These are phyloP conservation scores for Boletellus ananas DNA, from an alignment of 768 basidiomycete species.

Conservation along the genomic window DNA sequence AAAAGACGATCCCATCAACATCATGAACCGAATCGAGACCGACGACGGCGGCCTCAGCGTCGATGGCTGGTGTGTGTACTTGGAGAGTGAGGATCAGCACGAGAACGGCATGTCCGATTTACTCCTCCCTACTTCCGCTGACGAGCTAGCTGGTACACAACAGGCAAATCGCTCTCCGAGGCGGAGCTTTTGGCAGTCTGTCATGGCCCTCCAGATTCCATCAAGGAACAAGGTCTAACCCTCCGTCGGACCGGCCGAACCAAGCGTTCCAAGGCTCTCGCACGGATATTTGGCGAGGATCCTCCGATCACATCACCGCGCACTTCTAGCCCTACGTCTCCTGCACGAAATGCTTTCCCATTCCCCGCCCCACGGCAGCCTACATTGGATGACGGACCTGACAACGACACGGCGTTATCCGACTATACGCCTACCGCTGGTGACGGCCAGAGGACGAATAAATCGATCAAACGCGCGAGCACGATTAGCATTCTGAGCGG, in stretches of 20 bases:
- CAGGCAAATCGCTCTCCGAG: slow-evolving; percentile 77
- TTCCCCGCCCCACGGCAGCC: slow-evolving; percentile 9
- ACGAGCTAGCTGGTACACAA: not conserved
- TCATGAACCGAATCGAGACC: slow-evolving; percentile 54
- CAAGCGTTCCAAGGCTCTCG: slow-evolving; percentile 41
- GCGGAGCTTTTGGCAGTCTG: slow-evolving; percentile 80
- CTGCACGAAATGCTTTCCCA: slow-evolving; percentile 17
- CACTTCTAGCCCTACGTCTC: slow-evolving; percentile 36
- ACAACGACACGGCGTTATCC: slow-evolving; percentile 31
- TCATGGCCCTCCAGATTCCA: slow-evolving; percentile 72
- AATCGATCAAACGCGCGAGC: slow-evolving; percentile 74
- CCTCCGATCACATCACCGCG: slow-evolving; percentile 27
- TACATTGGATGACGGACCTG: slow-evolving; percentile 36
- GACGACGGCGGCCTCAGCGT: slow-evolving; percentile 76
- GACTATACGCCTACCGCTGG: slow-evolving; percentile 27
- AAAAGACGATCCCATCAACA: slow-evolving; percentile 41
- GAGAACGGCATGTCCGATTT: slow-evolving; percentile 38
- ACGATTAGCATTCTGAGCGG: slow-evolving; percentile 93
- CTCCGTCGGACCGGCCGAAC: slow-evolving; percentile 53
- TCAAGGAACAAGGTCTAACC: slow-evolving; percentile 74
- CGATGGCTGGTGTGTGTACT: slow-evolving; percentile 86
- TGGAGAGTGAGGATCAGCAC: slow-evolving; percentile 55
- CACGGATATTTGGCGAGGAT: slow-evolving; percentile 46
- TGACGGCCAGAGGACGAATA: slow-evolving; percentile 26
- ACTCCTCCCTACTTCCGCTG: not conserved